Conservation (phyloP, 306 rosid species). For the Vigna radiata region DNA sequence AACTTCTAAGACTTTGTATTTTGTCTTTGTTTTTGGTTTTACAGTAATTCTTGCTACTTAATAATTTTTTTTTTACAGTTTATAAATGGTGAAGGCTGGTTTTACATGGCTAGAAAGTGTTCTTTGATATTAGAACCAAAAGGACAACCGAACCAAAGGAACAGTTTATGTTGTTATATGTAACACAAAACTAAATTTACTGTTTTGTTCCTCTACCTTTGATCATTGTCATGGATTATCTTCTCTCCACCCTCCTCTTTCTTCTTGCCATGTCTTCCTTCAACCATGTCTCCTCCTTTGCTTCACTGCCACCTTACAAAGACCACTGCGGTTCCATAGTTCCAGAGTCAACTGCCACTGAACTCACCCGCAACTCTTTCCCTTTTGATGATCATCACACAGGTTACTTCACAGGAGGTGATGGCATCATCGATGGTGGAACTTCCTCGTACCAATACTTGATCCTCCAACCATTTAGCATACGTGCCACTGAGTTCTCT, state of each 20-base stretch:
- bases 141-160: not conserved
- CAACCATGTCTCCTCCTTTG: conserved; percentile 37
- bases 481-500: conserved; percentile 39
- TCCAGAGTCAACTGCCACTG: conserved; percentile 32
- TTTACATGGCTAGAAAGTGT: no score
- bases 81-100: no score
- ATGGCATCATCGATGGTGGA: conserved; percentile 16
- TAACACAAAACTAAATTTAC: not conserved
- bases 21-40: no score
- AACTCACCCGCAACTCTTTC: not conserved
- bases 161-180: no score
- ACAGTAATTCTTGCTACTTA: not conserved
- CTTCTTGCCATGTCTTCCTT: conserved; percentile 25
- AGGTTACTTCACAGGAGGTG: conserved; percentile 54
- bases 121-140: no score
- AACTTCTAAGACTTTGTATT: not conserved
- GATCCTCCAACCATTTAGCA: not conserved
- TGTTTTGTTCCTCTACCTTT: conserved; percentile 25
- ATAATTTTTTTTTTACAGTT: no score
- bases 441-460: conserved; percentile 22
- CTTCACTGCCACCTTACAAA: conserved; percentile 41
- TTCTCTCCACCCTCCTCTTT: conserved; percentile 41
- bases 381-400: conserved; percentile 27
- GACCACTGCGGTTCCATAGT: conserved; percentile 55
- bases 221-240: conserved; percentile 46